Evolutionary conservation across 2,329 filamentous ascomycete genomes (phyloP).

Genomic region (Fusarium staphyleae): DNA sequence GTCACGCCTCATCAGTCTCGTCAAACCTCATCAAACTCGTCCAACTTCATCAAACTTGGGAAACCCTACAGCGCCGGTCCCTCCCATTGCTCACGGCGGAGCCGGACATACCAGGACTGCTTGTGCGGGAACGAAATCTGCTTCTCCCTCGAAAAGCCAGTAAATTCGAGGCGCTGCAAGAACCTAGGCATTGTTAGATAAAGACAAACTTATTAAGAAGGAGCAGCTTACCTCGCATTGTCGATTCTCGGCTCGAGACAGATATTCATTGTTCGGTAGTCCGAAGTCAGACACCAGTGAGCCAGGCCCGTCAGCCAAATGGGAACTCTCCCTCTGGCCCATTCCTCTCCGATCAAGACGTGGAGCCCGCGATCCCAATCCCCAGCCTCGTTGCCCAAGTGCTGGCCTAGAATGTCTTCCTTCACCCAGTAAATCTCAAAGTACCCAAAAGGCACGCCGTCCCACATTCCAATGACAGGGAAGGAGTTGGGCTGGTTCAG

Average conservation of each 20-base stretch:
- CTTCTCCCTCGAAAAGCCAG: conserved; percentile 85
- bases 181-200: conserved; percentile 41
- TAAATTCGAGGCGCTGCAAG: conserved; percentile 69
- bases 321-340: conserved; percentile 82
- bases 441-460: conserved; percentile 93
- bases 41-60: not conserved
- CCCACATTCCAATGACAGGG: conserved; percentile 91
- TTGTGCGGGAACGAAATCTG: conserved; percentile 92
- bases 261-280: conserved; percentile 81
- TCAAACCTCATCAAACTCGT: not conserved
- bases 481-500: conserved; percentile 79
- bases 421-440: conserved; percentile 99
- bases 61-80: conserved; percentile 63
- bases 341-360: conserved; percentile 88
- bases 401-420: conserved; percentile 79
- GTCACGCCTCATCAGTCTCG: not conserved
- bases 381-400: conserved; percentile 69
- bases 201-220: rapidly evolving
- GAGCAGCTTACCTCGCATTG: conserved; percentile 75
- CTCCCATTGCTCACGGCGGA: conserved; percentile 81
- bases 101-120: conserved; percentile 83
- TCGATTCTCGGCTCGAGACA: conserved; percentile 91
- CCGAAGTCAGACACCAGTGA: conserved; percentile 83
- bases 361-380: conserved; percentile 92
- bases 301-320: conserved; percentile 85